Evolutionary conservation across 305 asterid genomes (phyloP), one percentile per base, ranked within the genome.

Genomic region (Solanum hybrid): DNA sequence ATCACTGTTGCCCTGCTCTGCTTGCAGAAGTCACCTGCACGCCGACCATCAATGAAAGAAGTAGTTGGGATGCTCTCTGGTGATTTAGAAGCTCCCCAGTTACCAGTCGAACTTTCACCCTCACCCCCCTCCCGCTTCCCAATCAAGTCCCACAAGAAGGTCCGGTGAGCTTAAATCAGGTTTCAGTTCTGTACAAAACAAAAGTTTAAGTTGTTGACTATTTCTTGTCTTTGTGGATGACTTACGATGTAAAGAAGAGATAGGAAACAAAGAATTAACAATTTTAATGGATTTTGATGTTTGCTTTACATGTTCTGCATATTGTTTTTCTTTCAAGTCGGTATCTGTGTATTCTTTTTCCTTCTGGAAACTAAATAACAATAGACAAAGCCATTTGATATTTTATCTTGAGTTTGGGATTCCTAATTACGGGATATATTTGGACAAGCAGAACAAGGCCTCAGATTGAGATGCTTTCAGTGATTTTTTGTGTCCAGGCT

Each of bases 11-110:
- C 99, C 3, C 89, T 96, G 91, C 98, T 93, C 69, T 97, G 99
- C 93, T 91, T 97, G 92, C 99, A 96, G 92, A 97, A 97, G 89
- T 95, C 96, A 12, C 98, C 99, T 28, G 87, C 95, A 4, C 90
- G 94, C 8, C 93, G 99, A 82, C 99, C 99, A 71, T 95, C 99
- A 5, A 97, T 97, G 99, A 96, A 93, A 77, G 98, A 96, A 90
- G 98, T 97, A 36, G 99, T 94, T 37, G 96, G 95, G 88, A 94
- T 95, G 92, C 93, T 97, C 86, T 91, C 93, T 4, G 99, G 98
- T 69, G 98, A 96, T 31, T 71, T 95, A 85, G 96, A 89, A 12
- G 88, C 94, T 71, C 98, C 98, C 2, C 92, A 92, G 94, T 92
- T 97, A 9, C 99, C 99, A 1, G 93, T 95, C 22, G 99, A 96